Percentiles rank a stretch among this genome's conserved stretches.
Conservation (phyloP, 1,139 yeast genomes). For the Suhomyces ambrosiae region DNA sequence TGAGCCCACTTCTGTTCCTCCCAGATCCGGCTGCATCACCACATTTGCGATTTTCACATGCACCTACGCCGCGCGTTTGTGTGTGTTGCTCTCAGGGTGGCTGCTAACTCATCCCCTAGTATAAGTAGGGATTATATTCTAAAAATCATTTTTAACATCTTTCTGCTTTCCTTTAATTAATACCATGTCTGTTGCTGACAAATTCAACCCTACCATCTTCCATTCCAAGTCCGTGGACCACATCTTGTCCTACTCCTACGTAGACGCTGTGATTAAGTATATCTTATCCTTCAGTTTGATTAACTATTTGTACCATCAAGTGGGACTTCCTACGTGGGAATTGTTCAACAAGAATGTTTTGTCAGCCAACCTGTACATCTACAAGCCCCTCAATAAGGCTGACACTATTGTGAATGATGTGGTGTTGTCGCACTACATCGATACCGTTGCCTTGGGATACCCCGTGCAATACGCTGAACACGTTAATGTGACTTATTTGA, state of each 20-base stretch:
- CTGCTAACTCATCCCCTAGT: conserved; percentile 14
- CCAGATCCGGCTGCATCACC: conserved; percentile 1
- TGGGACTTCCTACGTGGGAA: conserved; percentile 20
- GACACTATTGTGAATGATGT: conserved; percentile 33
- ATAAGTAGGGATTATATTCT: conserved; percentile 2
- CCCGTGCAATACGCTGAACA: conserved; percentile 17
- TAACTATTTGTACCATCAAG: conserved; percentile 25
- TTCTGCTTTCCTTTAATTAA: too few relatives aligned
- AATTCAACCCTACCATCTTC: conserved; percentile 20
- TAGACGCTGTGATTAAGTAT: conserved; percentile 26
- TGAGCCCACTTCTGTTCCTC: not conserved
- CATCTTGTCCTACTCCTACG: conserved; percentile 34
- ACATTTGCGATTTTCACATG: conserved; percentile 13
- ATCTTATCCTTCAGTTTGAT: conserved; percentile 32
- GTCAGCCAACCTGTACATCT: conserved; percentile 26
- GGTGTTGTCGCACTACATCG: conserved; percentile 23
- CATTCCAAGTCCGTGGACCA: conserved; percentile 41
- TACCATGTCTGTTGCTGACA: conserved; percentile 11
- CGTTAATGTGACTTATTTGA: conserved; percentile 28
- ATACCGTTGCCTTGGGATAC: conserved; percentile 16
- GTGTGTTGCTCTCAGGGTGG: conserved; percentile 11
- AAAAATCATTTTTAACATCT: not conserved
- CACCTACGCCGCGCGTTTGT: conserved; percentile 10
- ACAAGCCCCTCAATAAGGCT: conserved; percentile 26
- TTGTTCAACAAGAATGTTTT: conserved; percentile 25